A percentile compares a stretch with the other conserved stretches of the same genome.
Conservation (phyloP, 1,284 basidiomycete species). For the Rhodotorula mucilaginosa region DNA sequence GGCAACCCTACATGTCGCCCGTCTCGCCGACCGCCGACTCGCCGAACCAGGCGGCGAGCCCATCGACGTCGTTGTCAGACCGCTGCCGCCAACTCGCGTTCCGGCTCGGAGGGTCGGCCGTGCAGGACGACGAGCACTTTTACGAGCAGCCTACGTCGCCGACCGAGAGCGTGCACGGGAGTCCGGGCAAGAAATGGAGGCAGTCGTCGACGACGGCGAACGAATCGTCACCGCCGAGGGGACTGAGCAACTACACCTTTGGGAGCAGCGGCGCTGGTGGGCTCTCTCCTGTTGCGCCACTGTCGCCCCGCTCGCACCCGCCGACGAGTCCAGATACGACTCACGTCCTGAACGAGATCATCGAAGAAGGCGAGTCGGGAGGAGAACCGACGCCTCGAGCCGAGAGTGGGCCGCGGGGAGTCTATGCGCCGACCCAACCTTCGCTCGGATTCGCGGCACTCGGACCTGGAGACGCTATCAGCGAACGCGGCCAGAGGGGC, state of each 20-base stretch:
- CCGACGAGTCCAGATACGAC: background rate
- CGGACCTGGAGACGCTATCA: background rate
- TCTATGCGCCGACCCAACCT: background rate
- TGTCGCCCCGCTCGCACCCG: constrained; percentile 13
- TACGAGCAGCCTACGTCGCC: background rate
- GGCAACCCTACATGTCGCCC: constrained; percentile 10
- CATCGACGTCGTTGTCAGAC: constrained; percentile 6
- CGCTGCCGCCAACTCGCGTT: constrained; percentile 23
- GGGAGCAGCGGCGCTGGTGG: no score
- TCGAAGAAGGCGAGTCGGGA: constrained; percentile 14
- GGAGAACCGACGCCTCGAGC: background rate
- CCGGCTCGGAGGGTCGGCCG: constrained; percentile 19
- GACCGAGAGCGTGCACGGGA: background rate
- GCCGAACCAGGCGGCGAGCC: background rate
- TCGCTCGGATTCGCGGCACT: background rate
- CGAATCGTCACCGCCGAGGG: background rate
- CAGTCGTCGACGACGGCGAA: background rate
- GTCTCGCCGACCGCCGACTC: background rate
- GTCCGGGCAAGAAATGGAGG: background rate
- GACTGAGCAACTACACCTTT: no score
- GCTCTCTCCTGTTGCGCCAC: constrained; percentile 3
- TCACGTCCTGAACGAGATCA: constrained; percentile 15
- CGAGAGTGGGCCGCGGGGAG: background rate
- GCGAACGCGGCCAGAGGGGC: background rate
- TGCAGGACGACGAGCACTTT: constrained; percentile 12